Evolutionary conservation across 2,329 filamentous ascomycete genomes (phyloP).

Genomic region (Nectriaceae sp.): DNA sequence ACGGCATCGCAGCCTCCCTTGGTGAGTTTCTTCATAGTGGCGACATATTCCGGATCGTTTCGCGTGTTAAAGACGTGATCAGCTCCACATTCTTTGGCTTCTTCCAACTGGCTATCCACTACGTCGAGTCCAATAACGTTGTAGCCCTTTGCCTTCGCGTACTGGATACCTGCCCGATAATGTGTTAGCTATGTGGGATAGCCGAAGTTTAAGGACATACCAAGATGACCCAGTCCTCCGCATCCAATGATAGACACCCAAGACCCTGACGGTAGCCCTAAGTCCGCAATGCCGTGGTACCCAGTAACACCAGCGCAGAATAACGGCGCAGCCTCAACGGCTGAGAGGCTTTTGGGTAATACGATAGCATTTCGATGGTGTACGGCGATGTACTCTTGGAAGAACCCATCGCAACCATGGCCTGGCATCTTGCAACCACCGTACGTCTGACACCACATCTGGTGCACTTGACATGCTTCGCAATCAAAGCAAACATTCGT

Average conservation of each 20-base stretch:
- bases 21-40: not conserved
- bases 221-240: conserved; percentile 26
- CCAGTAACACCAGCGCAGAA: conserved; percentile 26
- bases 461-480: conserved; percentile 5
- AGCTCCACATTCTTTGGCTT: conserved; percentile 10
- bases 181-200: not conserved
- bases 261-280: conserved; percentile 14
- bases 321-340: conserved; percentile 20
- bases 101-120: conserved; percentile 15
- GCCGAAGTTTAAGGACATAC: conserved; percentile 3
- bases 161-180: conserved; percentile 10
- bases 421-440: conserved; percentile 24
- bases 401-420: conserved; percentile 21
- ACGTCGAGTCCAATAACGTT: conserved; percentile 23
- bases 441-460: conserved; percentile 18
- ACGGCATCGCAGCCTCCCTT: conserved; percentile 3
- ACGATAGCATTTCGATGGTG: conserved; percentile 25
- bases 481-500: conserved; percentile 8
- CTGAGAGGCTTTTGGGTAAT: conserved; percentile 21
- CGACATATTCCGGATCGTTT: not conserved
- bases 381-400: conserved; percentile 23
- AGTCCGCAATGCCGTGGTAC: conserved; percentile 17
- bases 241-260: conserved; percentile 26
- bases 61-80: conserved; percentile 13
- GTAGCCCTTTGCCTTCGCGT: conserved; percentile 21